phyloP scores from a whole-genome alignment of 768 basidiomycete genomes.

The Pleurotus eryngii region DNA sequence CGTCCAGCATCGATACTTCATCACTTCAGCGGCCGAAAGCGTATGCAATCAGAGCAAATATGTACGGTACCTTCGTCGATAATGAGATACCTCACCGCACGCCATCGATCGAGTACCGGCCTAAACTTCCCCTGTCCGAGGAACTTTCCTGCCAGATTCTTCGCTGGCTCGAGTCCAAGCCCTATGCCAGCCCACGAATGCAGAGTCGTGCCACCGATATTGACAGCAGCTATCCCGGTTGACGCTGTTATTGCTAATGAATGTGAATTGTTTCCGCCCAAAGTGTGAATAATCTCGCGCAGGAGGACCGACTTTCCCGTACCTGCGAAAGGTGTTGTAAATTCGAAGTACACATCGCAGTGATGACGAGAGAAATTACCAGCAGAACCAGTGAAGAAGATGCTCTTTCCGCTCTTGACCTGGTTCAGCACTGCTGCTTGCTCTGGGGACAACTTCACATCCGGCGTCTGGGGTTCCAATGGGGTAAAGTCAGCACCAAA shows the following conservation, averaged over 20 bases:
- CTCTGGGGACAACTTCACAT: slow-evolving; percentile 45
- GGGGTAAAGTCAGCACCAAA: background rate
- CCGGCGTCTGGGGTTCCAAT: slow-evolving; percentile 3
- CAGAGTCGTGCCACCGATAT: slow-evolving; percentile 78
- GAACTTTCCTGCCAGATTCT: slow-evolving; percentile 54
- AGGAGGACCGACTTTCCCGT: slow-evolving; percentile 86
- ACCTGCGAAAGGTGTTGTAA: slow-evolving; percentile 28
- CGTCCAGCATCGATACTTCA: slow-evolving; percentile 89
- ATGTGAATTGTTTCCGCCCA: slow-evolving; percentile 24
- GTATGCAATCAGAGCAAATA: background rate
- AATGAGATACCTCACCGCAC: slow-evolving; percentile 58
- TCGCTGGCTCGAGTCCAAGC: slow-evolving; percentile 56
- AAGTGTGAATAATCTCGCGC: slow-evolving; percentile 62
- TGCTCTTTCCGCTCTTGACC: slow-evolving; percentile 59
- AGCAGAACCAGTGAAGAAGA: slow-evolving; percentile 88
- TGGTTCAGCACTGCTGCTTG: slow-evolving; percentile 45
- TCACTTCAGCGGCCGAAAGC: background rate
- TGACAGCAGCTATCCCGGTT: slow-evolving; percentile 76
- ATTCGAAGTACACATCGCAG: background rate
- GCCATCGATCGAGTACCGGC: slow-evolving; percentile 59
- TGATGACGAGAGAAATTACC: slow-evolving; percentile 35
- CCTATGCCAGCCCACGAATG: slow-evolving; percentile 85
- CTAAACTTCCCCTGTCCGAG: slow-evolving; percentile 34
- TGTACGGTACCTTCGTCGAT: slow-evolving; percentile 76
- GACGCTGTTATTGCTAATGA: slow-evolving; percentile 75